A percentile compares a stretch with the other conserved stretches of the same genome.
Evolutionary conservation across 345 rosid genomes (phyloP).

Genomic region (Sisymbrium altissimum): DNA sequence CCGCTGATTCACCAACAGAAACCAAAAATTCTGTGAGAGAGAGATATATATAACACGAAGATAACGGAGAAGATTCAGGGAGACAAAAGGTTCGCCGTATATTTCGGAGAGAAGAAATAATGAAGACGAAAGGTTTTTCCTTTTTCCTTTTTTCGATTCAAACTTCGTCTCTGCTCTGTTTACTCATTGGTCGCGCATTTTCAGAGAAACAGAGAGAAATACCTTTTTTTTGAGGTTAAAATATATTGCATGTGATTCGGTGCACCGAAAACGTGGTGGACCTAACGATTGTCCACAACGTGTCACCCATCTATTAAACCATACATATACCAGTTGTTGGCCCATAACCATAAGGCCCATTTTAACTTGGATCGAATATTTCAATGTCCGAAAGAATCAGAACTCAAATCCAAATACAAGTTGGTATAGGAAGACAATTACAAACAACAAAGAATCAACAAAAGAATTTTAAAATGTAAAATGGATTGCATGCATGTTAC

Average conservation of each 20-base stretch:
- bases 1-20: background rate
- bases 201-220: constrained; percentile 13
- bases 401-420: background rate
- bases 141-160: constrained; percentile 7
- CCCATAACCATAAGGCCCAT: constrained; percentile 9
- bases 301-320: background rate
- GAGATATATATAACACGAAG: background rate
- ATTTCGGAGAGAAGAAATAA: constrained; percentile 10
- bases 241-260: constrained; percentile 1
- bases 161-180: constrained; percentile 19
- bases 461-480: background rate
- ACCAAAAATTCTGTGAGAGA: background rate
- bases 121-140: constrained; percentile 3
- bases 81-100: constrained; percentile 15
- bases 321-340: background rate
- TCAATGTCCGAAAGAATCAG: background rate
- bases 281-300: background rate
- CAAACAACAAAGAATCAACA: background rate
- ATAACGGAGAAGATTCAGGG: constrained; percentile 20
- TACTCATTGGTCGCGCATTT: constrained; percentile 29
- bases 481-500: background rate
- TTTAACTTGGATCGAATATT: background rate
- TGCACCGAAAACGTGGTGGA: constrained; percentile 11
- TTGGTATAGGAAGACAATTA: background rate
- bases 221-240: background rate